Conservation (phyloP, 306 rosid species). For the Mimosa bimucronata region DNA sequence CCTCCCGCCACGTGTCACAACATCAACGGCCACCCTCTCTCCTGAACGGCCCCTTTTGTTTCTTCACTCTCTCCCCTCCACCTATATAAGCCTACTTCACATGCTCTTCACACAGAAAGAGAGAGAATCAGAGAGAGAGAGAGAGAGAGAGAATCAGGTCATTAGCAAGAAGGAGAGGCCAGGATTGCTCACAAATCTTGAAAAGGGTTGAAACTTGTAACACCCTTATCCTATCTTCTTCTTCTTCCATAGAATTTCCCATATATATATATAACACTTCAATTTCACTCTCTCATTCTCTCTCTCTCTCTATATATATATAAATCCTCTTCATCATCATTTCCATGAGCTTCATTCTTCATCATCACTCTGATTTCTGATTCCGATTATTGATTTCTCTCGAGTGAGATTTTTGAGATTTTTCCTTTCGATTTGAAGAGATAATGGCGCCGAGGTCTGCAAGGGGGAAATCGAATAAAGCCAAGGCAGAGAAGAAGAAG, state of each 20-base stretch:
- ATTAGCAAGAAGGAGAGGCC: conserved; percentile 55
- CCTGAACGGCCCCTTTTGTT: conserved; percentile 31
- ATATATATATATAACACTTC: too few species aligned
- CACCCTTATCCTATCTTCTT: conserved; percentile 84
- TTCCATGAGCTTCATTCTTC: conserved; percentile 14
- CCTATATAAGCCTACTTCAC: conserved; percentile 21
- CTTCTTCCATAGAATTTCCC: conserved; percentile 18
- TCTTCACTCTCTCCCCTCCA: background rate
- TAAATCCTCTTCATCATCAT: background rate
- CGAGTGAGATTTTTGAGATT: conserved; percentile 28
- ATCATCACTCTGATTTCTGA: background rate
- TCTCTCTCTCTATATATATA: too few species aligned
- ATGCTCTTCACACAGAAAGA: conserved; percentile 10
- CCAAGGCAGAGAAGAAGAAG: conserved; percentile 89
- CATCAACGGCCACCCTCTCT: conserved; percentile 38
- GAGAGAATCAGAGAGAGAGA: conserved; percentile 6
- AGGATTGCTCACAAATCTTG: conserved; percentile 68
- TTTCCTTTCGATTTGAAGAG: background rate
- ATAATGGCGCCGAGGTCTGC: conserved; percentile 90
- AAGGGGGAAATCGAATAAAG: conserved; percentile 71
- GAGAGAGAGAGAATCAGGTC: conserved; percentile 35
- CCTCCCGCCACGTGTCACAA: conserved; percentile 47
- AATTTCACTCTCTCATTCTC: too few species aligned
- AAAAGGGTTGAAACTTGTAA: conserved; percentile 37
- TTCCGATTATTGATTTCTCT: background rate